Conservation (phyloP, 495 filamentous ascomycete species). For the Oidiodendron maius region DNA sequence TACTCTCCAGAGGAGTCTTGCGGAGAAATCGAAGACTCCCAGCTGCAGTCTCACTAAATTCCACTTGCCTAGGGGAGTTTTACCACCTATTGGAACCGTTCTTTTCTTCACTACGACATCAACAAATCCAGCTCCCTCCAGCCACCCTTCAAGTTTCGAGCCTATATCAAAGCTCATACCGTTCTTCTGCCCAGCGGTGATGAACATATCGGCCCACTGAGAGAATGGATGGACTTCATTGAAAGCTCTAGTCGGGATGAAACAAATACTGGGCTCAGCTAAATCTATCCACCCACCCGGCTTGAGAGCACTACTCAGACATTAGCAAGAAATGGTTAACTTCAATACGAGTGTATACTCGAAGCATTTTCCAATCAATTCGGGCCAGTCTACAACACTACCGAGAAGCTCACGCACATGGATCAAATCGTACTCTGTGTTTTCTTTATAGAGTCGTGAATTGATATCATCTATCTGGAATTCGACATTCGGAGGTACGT, state of each 20-base stretch:
- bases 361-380: slow-evolving; percentile 21
- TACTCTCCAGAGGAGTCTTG: not conserved
- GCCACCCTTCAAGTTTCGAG: slow-evolving; percentile 36
- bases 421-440: slow-evolving; percentile 41
- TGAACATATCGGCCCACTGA: slow-evolving; percentile 31
- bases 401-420: slow-evolving; percentile 46
- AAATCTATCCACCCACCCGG: slow-evolving; percentile 49
- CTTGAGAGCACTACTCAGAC: slow-evolving; percentile 22
- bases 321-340: not conserved
- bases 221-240: slow-evolving; percentile 1
- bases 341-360: not conserved
- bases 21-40: not conserved
- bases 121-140: slow-evolving; percentile 49
- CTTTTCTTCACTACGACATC: slow-evolving; percentile 40
- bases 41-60: not conserved
- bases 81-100: not conserved
- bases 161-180: slow-evolving; percentile 28
- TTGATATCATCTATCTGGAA: slow-evolving; percentile 51
- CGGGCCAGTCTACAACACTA: slow-evolving; percentile 43
- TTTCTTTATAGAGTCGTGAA: slow-evolving; percentile 41
- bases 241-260: slow-evolving; percentile 17
- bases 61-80: not conserved
- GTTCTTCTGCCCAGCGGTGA: slow-evolving; percentile 21
- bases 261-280: slow-evolving; percentile 28
- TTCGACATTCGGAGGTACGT: slow-evolving; percentile 42